Percentiles rank a stretch among this genome's conserved stretches.
Evolutionary conservation across 2,329 filamentous ascomycete species (phyloP).

Genomic region (Stylonectria norvegica): DNA sequence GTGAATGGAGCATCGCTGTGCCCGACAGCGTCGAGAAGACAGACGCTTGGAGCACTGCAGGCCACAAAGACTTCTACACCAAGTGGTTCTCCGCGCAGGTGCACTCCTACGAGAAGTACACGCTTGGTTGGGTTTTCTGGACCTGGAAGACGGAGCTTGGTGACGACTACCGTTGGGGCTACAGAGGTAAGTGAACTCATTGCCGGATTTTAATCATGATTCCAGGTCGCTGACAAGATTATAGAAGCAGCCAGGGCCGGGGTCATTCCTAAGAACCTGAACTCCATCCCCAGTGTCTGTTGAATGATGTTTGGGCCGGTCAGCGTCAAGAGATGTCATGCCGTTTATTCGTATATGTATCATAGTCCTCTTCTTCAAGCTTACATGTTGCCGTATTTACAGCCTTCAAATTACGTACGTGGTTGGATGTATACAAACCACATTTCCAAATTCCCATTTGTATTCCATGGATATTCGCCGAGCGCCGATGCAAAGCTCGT

Average conservation of each 20-base stretch:
- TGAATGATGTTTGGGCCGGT: constrained; percentile 5
- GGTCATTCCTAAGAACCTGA: constrained; percentile 20
- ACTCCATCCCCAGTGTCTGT: constrained; percentile 16
- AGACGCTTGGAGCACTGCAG: constrained; percentile 26
- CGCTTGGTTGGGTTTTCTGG: constrained; percentile 26
- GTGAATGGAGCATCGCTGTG: constrained; percentile 55
- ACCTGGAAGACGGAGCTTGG: constrained; percentile 24
- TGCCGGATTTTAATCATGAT: not conserved
- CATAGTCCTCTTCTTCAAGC: too few relatives aligned
- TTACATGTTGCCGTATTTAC: too few relatives aligned
- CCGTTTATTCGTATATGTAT: too few relatives aligned
- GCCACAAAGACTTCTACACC: constrained; percentile 22
- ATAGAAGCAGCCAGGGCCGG: constrained; percentile 20
- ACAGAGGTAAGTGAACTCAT: constrained; percentile 15
- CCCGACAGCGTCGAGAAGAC: constrained; percentile 46
- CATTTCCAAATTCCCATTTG: too few relatives aligned
- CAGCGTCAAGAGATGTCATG: too few relatives aligned
- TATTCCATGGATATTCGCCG: too few relatives aligned
- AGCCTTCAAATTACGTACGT: too few relatives aligned
- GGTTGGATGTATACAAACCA: too few relatives aligned
- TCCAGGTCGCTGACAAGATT: constrained; percentile 1
- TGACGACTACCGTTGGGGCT: constrained; percentile 26
- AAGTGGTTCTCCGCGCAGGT: constrained; percentile 27
- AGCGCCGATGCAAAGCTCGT: too few relatives aligned
- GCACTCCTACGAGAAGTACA: constrained; percentile 19